Evolutionary conservation across 2,329 filamentous ascomycete genomes (phyloP).

Genomic region (Botryotinia convoluta): DNA sequence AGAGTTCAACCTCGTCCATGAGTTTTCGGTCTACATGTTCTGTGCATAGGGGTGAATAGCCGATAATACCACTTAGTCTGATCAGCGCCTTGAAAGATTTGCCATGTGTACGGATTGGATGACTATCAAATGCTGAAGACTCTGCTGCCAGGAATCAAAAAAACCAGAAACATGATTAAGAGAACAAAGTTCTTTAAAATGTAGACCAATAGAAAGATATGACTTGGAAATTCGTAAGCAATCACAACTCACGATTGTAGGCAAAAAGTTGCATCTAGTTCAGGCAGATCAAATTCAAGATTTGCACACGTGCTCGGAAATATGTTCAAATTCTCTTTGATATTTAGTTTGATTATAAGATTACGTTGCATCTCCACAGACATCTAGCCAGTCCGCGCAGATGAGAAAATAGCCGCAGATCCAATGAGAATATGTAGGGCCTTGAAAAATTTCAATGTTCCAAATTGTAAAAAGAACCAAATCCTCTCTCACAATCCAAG

Average conservation of each 20-base stretch:
- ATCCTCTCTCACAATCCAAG: background rate
- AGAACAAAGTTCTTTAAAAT: background rate
- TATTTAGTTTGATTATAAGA: background rate
- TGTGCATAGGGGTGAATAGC: background rate
- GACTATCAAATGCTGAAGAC: background rate
- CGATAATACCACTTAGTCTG: background rate
- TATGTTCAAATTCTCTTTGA: background rate
- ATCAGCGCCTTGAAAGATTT: background rate
- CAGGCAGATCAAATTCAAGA: background rate
- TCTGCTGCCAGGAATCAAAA: background rate
- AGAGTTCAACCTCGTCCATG: background rate
- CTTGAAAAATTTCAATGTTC: background rate
- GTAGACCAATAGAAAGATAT: background rate
- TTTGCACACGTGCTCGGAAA: background rate
- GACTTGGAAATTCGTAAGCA: background rate
- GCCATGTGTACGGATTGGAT: background rate
- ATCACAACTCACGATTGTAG: background rate
- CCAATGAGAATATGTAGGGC: background rate
- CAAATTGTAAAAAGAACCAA: background rate
- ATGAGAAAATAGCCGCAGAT: background rate
- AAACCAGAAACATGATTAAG: background rate
- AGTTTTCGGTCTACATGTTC: background rate
- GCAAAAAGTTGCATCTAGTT: background rate
- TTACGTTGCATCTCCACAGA: background rate
- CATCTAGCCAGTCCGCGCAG: background rate